Evolutionary conservation across 352 stramenopile genomes (phyloP).

Genomic region (Globisporangium barbulae): DNA sequence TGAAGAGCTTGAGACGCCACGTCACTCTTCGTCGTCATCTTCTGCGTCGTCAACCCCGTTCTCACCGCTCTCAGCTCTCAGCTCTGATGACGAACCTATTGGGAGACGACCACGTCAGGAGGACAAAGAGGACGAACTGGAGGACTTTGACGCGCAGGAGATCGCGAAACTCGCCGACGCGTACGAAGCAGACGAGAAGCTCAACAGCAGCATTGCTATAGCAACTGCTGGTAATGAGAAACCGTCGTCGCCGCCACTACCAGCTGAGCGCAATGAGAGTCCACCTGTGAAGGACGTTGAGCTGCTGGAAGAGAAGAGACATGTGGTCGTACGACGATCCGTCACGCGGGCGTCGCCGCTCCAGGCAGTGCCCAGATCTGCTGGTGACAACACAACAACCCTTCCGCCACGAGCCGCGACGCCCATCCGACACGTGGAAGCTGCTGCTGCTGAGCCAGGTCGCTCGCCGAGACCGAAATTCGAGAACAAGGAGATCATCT

Average conservation of each 20-base stretch:
- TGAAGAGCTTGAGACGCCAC: neutral
- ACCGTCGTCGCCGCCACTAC: no score
- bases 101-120: neutral
- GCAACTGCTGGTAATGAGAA: neutral
- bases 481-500: constrained; percentile 36
- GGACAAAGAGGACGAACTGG: constrained; percentile 15
- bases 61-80: constrained; percentile 5
- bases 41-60: neutral
- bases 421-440: constrained; percentile 16
- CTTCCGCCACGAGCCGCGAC: constrained; percentile 18
- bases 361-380: neutral
- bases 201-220: neutral
- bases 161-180: constrained; percentile 58
- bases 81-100: neutral
- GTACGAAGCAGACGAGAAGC: constrained; percentile 34
- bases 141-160: constrained; percentile 38
- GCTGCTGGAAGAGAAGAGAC: constrained; percentile 11
- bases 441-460: constrained; percentile 16
- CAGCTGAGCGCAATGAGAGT: neutral
- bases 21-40: neutral
- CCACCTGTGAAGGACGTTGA: neutral
- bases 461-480: constrained; percentile 41
- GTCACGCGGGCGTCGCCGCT: neutral
- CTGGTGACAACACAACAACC: neutral
- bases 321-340: neutral